Percentiles rank a stretch among this genome's conserved stretches.
Evolutionary conservation across 2,329 filamentous ascomycete species (phyloP).

Genomic region (Didymella sp.): DNA sequence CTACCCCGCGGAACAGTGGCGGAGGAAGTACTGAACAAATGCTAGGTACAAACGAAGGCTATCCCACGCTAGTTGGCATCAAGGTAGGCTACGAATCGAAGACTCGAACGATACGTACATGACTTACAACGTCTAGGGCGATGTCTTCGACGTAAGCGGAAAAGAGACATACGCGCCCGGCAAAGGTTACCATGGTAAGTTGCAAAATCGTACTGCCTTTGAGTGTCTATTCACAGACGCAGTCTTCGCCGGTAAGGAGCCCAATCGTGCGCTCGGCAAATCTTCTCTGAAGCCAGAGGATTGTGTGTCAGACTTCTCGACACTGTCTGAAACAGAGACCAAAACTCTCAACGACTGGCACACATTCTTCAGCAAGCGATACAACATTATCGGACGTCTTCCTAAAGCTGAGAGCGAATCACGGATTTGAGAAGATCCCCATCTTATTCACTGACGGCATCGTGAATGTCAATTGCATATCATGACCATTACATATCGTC

Average conservation of each 20-base stretch:
- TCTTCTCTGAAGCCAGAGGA: constrained; percentile 88
- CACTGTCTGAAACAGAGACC: constrained; percentile 84
- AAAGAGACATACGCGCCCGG: constrained; percentile 86
- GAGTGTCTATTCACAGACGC: background rate
- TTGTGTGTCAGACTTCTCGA: constrained; percentile 79
- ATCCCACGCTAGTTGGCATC: constrained; percentile 67
- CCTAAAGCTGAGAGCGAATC: constrained; percentile 27
- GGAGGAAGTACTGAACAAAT: constrained; percentile 1
- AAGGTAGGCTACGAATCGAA: constrained; percentile 50
- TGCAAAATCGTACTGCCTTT: background rate
- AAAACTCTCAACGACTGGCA: constrained; percentile 88
- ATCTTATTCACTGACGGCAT: background rate
- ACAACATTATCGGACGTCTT: constrained; percentile 78
- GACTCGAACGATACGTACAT: background rate
- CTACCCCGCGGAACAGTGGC: constrained; percentile 13
- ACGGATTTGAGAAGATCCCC: constrained; percentile 22
- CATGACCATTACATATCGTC: background rate
- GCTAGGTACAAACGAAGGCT: constrained; percentile 68
- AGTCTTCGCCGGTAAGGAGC: constrained; percentile 97
- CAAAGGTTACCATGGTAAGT: constrained; percentile 83
- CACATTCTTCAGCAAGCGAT: constrained; percentile 95
- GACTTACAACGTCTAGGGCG: constrained; percentile 66
- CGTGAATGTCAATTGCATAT: background rate
- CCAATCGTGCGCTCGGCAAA: constrained; percentile 86
- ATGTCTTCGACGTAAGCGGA: constrained; percentile 90